phyloP scores from a whole-genome alignment of 768 basidiomycete species.

The Steccherinum ochraceum region DNA sequence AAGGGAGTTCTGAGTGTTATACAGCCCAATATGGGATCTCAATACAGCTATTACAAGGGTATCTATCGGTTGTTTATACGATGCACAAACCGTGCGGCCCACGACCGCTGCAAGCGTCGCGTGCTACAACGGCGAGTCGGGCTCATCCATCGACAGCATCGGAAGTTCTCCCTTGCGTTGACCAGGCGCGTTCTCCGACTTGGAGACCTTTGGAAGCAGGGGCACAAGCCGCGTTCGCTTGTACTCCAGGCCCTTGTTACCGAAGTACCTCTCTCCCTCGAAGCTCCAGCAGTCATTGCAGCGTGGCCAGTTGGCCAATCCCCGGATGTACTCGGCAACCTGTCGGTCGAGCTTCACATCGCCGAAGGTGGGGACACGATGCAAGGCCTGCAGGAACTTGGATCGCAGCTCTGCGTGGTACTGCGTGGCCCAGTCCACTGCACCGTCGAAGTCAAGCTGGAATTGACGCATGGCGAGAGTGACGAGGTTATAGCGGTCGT shows the following conservation, averaged over 20 bases:
- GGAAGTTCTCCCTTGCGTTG: too few relatives aligned
- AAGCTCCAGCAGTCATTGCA: slow-evolving; percentile 75
- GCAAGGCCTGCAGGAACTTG: slow-evolving; percentile 14
- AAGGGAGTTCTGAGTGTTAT: too few relatives aligned
- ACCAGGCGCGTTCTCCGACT: too few relatives aligned
- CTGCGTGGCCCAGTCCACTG: slow-evolving; percentile 12
- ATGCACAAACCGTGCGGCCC: too few relatives aligned
- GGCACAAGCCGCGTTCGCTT: slow-evolving; percentile 47
- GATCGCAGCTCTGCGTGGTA: slow-evolving; percentile 10
- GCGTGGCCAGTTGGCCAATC: slow-evolving; percentile 69
- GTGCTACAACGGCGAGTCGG: too few relatives aligned
- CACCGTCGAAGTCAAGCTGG: slow-evolving; percentile 11
- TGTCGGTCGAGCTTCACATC: slow-evolving; percentile 52
- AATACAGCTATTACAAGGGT: too few relatives aligned
- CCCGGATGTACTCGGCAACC: slow-evolving; percentile 55
- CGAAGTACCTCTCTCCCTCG: slow-evolving; percentile 66
- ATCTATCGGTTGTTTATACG: too few relatives aligned
- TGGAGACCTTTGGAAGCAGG: too few relatives aligned
- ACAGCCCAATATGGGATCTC: too few relatives aligned
- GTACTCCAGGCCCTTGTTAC: slow-evolving; percentile 44
- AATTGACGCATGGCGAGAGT: slow-evolving; percentile 24
- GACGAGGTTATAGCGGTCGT: slow-evolving; percentile 22
- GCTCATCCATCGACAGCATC: too few relatives aligned
- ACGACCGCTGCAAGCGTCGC: too few relatives aligned
- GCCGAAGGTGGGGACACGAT: slow-evolving; percentile 59